Percentiles rank a stretch among this genome's conserved stretches.
Evolutionary conservation across 2,329 filamentous ascomycete genomes (phyloP).

Genomic region (Talaromyces islandicus): DNA sequence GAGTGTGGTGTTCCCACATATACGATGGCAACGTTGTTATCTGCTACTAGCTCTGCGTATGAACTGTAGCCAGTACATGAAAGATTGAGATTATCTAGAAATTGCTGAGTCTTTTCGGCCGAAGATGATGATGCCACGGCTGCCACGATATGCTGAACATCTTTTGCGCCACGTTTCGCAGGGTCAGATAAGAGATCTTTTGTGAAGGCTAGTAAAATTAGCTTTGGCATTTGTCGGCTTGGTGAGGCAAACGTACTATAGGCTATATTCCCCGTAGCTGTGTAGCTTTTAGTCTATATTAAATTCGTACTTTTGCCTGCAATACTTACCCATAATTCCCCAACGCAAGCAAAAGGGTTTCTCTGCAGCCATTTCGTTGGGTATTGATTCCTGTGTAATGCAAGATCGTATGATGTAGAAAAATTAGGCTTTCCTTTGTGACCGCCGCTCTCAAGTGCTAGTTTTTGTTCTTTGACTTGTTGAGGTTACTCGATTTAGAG

Average conservation of each 20-base stretch:
- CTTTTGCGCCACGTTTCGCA: constrained; percentile 58
- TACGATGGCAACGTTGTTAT: constrained; percentile 73
- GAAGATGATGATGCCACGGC: constrained; percentile 77
- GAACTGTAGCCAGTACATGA: constrained; percentile 69
- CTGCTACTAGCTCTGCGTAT: constrained; percentile 73
- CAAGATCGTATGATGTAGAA: not conserved
- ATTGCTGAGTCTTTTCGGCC: constrained; percentile 61
- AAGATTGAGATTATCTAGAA: constrained; percentile 66
- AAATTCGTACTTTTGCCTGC: not conserved
- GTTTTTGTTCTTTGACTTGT: no score
- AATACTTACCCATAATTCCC: constrained; percentile 37
- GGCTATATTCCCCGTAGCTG: constrained; percentile 3
- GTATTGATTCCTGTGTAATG: not conserved
- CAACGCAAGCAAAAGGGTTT: constrained; percentile 30
- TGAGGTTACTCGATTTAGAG: not conserved
- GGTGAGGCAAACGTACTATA: not conserved
- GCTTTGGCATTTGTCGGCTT: not conserved
- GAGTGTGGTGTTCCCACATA: constrained; percentile 89
- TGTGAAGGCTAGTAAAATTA: not conserved
- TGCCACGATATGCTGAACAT: constrained; percentile 69
- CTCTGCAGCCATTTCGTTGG: not conserved
- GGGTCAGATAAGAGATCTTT: constrained; percentile 69
- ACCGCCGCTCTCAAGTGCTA: no score
- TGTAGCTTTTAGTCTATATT: not conserved
- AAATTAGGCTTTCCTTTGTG: not conserved